A percentile compares a stretch with the other conserved stretches of the same genome.
Evolutionary conservation across 1,139 yeast species (phyloP).

Genomic region (Hansenula lynferdii): DNA sequence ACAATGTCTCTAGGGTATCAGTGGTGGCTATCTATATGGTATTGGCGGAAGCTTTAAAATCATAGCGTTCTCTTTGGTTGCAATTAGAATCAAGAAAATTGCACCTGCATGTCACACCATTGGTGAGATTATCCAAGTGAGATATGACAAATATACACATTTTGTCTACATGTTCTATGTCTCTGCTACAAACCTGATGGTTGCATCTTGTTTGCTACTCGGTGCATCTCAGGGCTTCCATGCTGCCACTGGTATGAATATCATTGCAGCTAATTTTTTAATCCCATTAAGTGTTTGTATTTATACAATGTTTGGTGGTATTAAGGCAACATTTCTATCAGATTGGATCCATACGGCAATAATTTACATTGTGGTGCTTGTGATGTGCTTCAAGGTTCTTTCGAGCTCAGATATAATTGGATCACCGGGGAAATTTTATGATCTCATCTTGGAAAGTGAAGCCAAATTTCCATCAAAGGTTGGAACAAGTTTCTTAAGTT

Average conservation of each 20-base stretch:
- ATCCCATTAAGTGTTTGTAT: slow-evolving; percentile 49
- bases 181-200: slow-evolving; percentile 30
- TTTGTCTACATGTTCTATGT: slow-evolving; percentile 30
- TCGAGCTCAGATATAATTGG: slow-evolving; percentile 30
- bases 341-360: slow-evolving; percentile 41
- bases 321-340: slow-evolving; percentile 44
- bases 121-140: slow-evolving; percentile 45
- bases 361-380: slow-evolving; percentile 34
- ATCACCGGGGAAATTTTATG: slow-evolving; percentile 33
- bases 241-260: slow-evolving; percentile 43
- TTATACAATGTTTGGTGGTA: slow-evolving; percentile 48
- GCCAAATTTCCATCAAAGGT: slow-evolving; percentile 23
- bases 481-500: slow-evolving; percentile 18
- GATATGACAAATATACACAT: slow-evolving; percentile 44
- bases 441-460: slow-evolving; percentile 27
- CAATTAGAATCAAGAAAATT: slow-evolving; percentile 50
- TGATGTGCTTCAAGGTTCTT: slow-evolving; percentile 27
- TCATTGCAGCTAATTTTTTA: slow-evolving; percentile 43
- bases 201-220: slow-evolving; percentile 36
- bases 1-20: slow-evolving; percentile 59
- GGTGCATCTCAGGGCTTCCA: slow-evolving; percentile 41
- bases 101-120: slow-evolving; percentile 58
- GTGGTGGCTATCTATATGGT: slow-evolving; percentile 41
- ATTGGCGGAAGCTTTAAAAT: slow-evolving; percentile 54
- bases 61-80: slow-evolving; percentile 45